Evolutionary conservation across 805 yeast genomes (phyloP), one percentile per base, ranked within the genome.

Genomic region (Kodamaea neixiangensis): DNA sequence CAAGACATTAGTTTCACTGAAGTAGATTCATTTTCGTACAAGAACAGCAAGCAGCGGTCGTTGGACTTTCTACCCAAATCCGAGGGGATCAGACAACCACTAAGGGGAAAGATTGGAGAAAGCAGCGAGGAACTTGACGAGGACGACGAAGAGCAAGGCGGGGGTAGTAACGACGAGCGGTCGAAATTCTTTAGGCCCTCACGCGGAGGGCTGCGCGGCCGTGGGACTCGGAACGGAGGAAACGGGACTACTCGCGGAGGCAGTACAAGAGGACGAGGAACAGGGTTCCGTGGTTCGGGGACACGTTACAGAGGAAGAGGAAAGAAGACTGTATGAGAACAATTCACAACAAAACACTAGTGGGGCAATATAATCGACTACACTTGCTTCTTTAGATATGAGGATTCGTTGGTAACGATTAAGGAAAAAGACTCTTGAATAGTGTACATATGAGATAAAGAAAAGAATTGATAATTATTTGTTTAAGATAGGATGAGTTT

Each of bases 221-320:
- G 41, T 7, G 41, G 41, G 4, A 37, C 41, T 19, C n/a, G 41
- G 15, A 37, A 37, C 13, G 41, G 41, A 3, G 15, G 14, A 15
- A 37, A 37, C 13, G n/a, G 22, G 17, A 10, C 41, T 37, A 37
- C 41, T 18, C 49, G 51, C 17, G 47, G 48, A 10, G 40, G 54
- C 41, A 51, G 58, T 17, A 46, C 54, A 10, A 21, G 56, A 18
- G 56, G 60, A 17, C 44, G 64, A 47, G 50, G 55, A n/a, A 51
- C 54, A 22, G 45, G 48, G 3, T 9, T 40, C 19, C 47, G 47
- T n/a, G 37, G 35, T 5, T 37, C 41, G 5, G 41, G 41, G 4
- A 15, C 41, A 14, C 40, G 47, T 15, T 53, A 47, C 50, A 49
- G 59, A 54, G 51, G 56, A 44, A 43, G 56, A 41, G 53, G 48